Evolutionary conservation across 1,139 yeast genomes (phyloP), one percentile per base, ranked within the genome.

Genomic region (Pichia sp.): DNA sequence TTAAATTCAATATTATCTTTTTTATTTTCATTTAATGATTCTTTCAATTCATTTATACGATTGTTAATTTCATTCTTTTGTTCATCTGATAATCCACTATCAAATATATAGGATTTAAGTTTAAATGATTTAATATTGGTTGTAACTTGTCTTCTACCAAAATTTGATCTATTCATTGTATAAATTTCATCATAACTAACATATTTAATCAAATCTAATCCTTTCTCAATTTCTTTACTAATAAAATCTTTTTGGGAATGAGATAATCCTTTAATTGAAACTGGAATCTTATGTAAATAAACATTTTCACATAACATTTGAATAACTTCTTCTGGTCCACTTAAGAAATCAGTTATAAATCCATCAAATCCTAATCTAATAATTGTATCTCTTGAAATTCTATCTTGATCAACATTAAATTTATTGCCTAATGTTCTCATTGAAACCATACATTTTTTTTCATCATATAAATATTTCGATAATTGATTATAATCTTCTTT

Each of bases 281-380:
- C 80, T 0, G 97, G 96, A 32, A 86, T 76, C 40, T 67, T 64
- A 51, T 85, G 78, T 26, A 89, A 64, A 37, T 68, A 70, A 12
- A 76, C 68, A 29, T 73, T 71, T 49, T 76, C 81, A 54, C 84
- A 80, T 40, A 92, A 69, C 87, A 86, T 87, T 44, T 74, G 71
- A 40, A 87, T 60, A 1, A 92, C 95, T n/a, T 76, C 74, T 9
- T 64, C 60, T 1, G 96, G 96, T 0, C 96, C 98, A 1, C 67
- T 65, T 2, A 92, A 58, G 50, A 78, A 78, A 56, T 92, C 97
- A 1, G 78, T 65, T 32, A 89, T 57, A 55, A 76, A 86, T 0
- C 96, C 94, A 49, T 86, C 96, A 61, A 92, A 87, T 0, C 96
- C 96, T 27, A 66, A 61, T 1, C 53, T 39, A 31, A 53, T 56